Evolutionary conservation across 2,329 filamentous ascomycete species (phyloP).

Genomic region (Pseudogymnoascus sp.): DNA sequence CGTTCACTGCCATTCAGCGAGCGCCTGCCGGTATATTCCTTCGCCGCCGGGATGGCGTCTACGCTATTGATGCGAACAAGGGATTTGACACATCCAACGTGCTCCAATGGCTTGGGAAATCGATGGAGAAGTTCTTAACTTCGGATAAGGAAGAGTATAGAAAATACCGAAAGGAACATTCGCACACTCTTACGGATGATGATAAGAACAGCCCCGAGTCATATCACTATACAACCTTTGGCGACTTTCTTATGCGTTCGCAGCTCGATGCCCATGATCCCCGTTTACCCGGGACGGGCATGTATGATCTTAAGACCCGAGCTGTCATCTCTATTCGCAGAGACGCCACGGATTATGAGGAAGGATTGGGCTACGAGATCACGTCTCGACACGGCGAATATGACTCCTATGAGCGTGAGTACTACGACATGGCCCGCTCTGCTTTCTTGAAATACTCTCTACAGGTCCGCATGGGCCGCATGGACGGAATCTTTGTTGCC

Average conservation of each 20-base stretch:
- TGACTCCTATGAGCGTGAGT: slow-evolving; percentile 92
- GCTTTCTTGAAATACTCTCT: slow-evolving; percentile 95
- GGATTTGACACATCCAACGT: slow-evolving; percentile 78
- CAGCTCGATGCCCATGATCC: slow-evolving; percentile 87
- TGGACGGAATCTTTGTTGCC: slow-evolving; percentile 97
- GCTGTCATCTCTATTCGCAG: slow-evolving; percentile 89
- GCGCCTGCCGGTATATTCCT: slow-evolving; percentile 75
- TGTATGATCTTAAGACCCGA: slow-evolving; percentile 94
- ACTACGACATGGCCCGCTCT: slow-evolving; percentile 90
- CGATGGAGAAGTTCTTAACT: slow-evolving; percentile 92
- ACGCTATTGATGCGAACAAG: slow-evolving; percentile 95
- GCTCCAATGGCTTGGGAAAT: slow-evolving; percentile 85
- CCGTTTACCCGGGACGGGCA: slow-evolving; percentile 78
- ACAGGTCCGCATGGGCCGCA: slow-evolving; percentile 91
- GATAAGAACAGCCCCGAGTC: slow-evolving; percentile 65
- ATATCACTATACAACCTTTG: slow-evolving; percentile 80
- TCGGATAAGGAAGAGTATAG: slow-evolving; percentile 76
- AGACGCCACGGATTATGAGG: slow-evolving; percentile 63
- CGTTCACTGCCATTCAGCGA: slow-evolving; percentile 64
- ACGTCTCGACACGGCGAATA: slow-evolving; percentile 64
- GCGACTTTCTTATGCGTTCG: slow-evolving; percentile 88
- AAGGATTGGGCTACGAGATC: slow-evolving; percentile 82
- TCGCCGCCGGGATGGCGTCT: slow-evolving; percentile 66
- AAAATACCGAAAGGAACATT: slow-evolving; percentile 63
- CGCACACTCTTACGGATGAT: slow-evolving; percentile 61